phyloP scores from a whole-genome alignment of 1,139 yeast genomes.

The Debaryomycetaceae sp. region DNA sequence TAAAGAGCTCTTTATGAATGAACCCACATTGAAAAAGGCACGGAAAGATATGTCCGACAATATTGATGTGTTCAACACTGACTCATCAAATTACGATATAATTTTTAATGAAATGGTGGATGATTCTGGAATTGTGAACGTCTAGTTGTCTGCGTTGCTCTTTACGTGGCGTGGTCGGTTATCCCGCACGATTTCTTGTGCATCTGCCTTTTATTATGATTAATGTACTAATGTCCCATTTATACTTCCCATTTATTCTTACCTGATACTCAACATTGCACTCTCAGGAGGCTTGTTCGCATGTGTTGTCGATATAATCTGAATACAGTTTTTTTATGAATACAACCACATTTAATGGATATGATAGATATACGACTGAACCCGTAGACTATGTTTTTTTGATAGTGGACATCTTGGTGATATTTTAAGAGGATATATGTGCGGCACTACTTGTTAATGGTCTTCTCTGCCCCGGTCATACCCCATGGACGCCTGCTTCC shows the following conservation, averaged over 20 bases:
- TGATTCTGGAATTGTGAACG: constrained; percentile 17
- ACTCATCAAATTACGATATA: constrained; percentile 19
- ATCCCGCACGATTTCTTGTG: not conserved
- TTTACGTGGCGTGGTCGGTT: not conserved
- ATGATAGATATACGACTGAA: too few relatives aligned
- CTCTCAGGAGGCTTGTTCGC: not conserved
- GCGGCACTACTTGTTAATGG: too few relatives aligned
- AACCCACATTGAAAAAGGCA: constrained; percentile 5
- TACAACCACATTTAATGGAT: not conserved
- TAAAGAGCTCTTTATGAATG: constrained; percentile 6
- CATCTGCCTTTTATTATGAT: not conserved
- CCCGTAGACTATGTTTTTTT: too few relatives aligned
- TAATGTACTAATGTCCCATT: not conserved
- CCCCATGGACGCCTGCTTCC: too few relatives aligned
- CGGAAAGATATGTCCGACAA: constrained; percentile 2
- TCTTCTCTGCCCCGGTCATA: too few relatives aligned
- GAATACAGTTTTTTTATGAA: not conserved
- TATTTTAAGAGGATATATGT: too few relatives aligned
- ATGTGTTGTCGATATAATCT: not conserved
- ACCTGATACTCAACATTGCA: not conserved
- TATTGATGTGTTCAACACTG: constrained; percentile 3
- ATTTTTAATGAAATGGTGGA: constrained; percentile 31
- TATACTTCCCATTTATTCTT: not conserved
- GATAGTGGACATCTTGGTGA: too few relatives aligned
- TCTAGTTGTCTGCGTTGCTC: constrained; percentile 3